phyloP scores from a whole-genome alignment of 306 rosid genomes.

The Glycyrrhiza uralensis region DNA sequence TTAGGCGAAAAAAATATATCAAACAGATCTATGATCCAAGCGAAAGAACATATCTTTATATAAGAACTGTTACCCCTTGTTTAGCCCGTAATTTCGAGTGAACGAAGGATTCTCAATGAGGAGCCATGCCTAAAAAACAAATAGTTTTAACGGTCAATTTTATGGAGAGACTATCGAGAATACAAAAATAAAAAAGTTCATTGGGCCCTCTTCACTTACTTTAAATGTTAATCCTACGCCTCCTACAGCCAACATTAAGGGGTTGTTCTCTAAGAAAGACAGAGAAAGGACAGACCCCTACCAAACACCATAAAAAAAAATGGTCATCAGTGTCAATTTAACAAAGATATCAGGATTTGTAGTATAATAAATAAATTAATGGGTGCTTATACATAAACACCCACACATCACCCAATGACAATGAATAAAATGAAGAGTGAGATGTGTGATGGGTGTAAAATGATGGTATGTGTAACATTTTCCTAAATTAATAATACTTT shows the following conservation, averaged over 20 bases:
- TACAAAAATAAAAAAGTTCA: background rate
- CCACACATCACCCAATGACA: too few species aligned
- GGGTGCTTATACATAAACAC: too few species aligned
- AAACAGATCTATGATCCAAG: too few species aligned
- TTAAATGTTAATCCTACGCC: constrained; percentile 74
- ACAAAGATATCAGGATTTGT: background rate
- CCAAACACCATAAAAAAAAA: constrained; percentile 17
- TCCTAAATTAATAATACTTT: too few species aligned
- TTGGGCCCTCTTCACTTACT: constrained; percentile 43
- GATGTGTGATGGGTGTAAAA: too few species aligned
- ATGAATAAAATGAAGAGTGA: too few species aligned
- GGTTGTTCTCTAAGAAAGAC: constrained; percentile 73
- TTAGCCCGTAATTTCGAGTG: constrained; percentile 45
- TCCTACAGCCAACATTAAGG: constrained; percentile 82
- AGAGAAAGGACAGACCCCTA: constrained; percentile 83
- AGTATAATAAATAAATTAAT: too few species aligned
- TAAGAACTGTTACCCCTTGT: too few species aligned
- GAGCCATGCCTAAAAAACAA: constrained; percentile 66
- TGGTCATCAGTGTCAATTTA: constrained; percentile 7
- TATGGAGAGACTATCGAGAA: background rate
- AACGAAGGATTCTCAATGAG: too few species aligned
- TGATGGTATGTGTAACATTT: too few species aligned
- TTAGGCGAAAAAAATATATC: too few species aligned
- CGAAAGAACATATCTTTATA: too few species aligned
- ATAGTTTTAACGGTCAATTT: background rate